Evolutionary conservation across 441 rosid species (phyloP).

Genomic region (Aquilaria agallochum): DNA sequence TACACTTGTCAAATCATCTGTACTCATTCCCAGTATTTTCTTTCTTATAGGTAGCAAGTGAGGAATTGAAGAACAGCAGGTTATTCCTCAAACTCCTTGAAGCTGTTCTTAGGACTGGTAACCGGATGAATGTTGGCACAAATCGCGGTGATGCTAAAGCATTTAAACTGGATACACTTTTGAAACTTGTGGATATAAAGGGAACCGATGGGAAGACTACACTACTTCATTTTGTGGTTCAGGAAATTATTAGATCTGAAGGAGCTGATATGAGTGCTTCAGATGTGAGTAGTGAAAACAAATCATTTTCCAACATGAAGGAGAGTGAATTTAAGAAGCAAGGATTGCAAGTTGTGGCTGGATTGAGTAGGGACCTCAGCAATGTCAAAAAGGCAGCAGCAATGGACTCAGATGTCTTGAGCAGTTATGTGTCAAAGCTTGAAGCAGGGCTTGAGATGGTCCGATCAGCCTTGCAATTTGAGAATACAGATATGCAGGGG

Average conservation of each 20-base stretch:
- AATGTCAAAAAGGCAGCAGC: conserved; percentile 95
- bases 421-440: conserved; percentile 81
- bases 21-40: conserved; percentile 1
- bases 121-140: conserved; percentile 96
- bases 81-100: conserved; percentile 88
- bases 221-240: conserved; percentile 96
- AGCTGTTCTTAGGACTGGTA: conserved; percentile 93
- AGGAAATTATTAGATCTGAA: conserved; percentile 89
- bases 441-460: conserved; percentile 82
- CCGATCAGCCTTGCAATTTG: conserved; percentile 59
- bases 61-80: conserved; percentile 86
- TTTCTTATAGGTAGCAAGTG: conserved; percentile 69
- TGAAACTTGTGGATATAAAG: conserved; percentile 95
- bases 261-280: conserved; percentile 39
- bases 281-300: conserved; percentile 33
- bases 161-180: conserved; percentile 90
- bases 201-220: conserved; percentile 98
- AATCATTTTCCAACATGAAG: conserved; percentile 22
- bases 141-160: conserved; percentile 96
- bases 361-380: conserved; percentile 76
- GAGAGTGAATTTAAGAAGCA: conserved; percentile 79
- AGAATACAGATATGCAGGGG: conserved; percentile 50
- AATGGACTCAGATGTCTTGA: conserved; percentile 92
- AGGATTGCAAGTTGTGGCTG: conserved; percentile 87
- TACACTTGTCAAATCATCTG: not conserved